These are phyloP conservation scores for Botryotinia convoluta DNA, from an alignment of 2,329 filamentous ascomycete genomes.

Conservation along the genomic window DNA sequence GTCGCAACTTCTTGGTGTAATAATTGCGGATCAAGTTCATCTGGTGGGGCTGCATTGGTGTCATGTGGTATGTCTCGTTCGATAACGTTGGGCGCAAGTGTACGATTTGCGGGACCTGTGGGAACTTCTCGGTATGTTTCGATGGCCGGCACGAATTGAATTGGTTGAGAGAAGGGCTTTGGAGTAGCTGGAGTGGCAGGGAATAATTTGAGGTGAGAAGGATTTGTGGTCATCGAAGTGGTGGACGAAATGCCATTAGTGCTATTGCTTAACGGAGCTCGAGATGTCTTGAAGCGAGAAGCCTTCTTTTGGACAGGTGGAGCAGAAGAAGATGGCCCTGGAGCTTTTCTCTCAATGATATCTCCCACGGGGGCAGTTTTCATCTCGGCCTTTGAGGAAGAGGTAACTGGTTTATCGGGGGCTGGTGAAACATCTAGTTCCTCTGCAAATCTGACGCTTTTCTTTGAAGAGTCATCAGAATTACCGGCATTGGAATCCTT, in stretches of 20 bases:
- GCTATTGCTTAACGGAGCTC: slow-evolving; percentile 29
- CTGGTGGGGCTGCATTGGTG: slow-evolving; percentile 46
- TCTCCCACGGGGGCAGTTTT: slow-evolving; percentile 47
- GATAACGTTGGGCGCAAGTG: slow-evolving; percentile 59
- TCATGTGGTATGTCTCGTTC: slow-evolving; percentile 48
- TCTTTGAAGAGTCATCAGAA: slow-evolving; percentile 42
- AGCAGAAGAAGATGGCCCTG: slow-evolving; percentile 23
- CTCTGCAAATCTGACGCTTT: slow-evolving; percentile 78
- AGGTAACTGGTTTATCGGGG: slow-evolving; percentile 33
- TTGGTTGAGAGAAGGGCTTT: slow-evolving; percentile 33
- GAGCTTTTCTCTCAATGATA: slow-evolving; percentile 40
- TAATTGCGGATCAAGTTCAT: slow-evolving; percentile 70
- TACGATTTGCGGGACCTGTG: slow-evolving; percentile 43
- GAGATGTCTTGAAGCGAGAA: slow-evolving; percentile 45
- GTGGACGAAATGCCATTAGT: slow-evolving; percentile 23
- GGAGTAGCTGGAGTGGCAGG: slow-evolving; percentile 30
- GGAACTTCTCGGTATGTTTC: slow-evolving; percentile 30
- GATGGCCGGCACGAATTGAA: slow-evolving; percentile 29
- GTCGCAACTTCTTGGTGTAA: slow-evolving; percentile 74
- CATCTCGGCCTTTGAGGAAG: slow-evolving; percentile 19
- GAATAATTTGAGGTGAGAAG: slow-evolving; percentile 25
- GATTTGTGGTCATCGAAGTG: slow-evolving; percentile 10
- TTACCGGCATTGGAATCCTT: not conserved
- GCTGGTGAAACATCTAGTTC: slow-evolving; percentile 66
- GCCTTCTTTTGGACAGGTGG: slow-evolving; percentile 38